phyloP scores from a whole-genome alignment of 176 grass and related monocot genomes.

The Melocanna baccifera region DNA sequence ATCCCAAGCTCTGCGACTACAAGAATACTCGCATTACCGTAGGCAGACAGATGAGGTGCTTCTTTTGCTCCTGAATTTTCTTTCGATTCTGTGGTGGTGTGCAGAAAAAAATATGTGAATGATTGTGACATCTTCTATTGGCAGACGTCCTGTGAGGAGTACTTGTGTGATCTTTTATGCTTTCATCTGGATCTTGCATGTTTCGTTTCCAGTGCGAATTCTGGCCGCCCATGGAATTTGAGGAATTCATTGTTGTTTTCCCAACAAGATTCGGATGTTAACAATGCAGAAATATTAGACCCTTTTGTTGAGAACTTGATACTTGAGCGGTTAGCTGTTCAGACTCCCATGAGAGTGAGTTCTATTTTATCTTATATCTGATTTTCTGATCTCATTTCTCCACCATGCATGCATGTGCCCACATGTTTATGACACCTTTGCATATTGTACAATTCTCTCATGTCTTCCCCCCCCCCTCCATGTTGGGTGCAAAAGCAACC shows the following conservation, averaged over 20 bases:
- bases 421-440: constrained; percentile 24
- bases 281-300: constrained; percentile 53
- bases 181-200: constrained; percentile 87
- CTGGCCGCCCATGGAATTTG: constrained; percentile 61
- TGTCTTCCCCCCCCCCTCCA: not conserved
- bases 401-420: constrained; percentile 1
- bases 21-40: constrained; percentile 77
- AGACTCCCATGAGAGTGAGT: constrained; percentile 85
- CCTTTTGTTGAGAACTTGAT: constrained; percentile 97
- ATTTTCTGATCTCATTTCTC: constrained; percentile 18
- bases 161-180: constrained; percentile 92
- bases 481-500: constrained; percentile 1
- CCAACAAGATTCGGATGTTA: constrained; percentile 52
- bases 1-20: constrained; percentile 68
- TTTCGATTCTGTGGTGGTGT: constrained; percentile 4
- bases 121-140: constrained; percentile 38
- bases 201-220: constrained; percentile 89
- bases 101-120: constrained; percentile 19
- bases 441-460: not conserved
- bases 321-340: constrained; percentile 83
- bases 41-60: constrained; percentile 66
- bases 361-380: not conserved
- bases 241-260: constrained; percentile 72
- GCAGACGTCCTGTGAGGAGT: constrained; percentile 76
- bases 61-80: constrained; percentile 12